Conservation (phyloP, 192 early-diverging fungal species). For the Coemansia asiatica region DNA sequence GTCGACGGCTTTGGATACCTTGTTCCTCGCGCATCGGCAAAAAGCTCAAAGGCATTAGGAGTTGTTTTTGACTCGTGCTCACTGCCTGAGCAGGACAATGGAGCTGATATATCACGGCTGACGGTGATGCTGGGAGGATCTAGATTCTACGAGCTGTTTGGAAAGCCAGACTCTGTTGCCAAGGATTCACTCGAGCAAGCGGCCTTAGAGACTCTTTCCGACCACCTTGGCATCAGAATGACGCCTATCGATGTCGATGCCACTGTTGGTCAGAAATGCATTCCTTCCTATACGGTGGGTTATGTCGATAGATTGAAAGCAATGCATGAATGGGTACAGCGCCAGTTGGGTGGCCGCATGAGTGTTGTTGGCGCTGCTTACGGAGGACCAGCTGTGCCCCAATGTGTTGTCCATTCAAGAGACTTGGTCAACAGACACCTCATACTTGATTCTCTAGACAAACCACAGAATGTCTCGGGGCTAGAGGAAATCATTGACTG, state of each 20-base stretch:
- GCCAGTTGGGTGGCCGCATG: slow-evolving; percentile 58
- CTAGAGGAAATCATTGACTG: slow-evolving; percentile 37
- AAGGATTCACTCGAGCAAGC: slow-evolving; percentile 29
- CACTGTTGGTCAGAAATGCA: slow-evolving; percentile 70
- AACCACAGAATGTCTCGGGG: slow-evolving; percentile 36
- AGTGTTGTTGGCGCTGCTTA: slow-evolving; percentile 81
- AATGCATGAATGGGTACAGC: slow-evolving; percentile 61
- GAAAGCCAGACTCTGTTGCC: slow-evolving; percentile 19
- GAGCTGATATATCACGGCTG: slow-evolving; percentile 51
- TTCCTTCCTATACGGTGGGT: slow-evolving; percentile 87
- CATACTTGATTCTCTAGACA: slow-evolving; percentile 37
- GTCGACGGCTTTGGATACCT: slow-evolving; percentile 91
- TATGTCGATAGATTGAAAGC: slow-evolving; percentile 66
- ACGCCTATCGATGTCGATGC: slow-evolving; percentile 56
- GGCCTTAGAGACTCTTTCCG: slow-evolving; percentile 61
- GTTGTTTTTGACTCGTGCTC: slow-evolving; percentile 86
- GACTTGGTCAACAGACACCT: slow-evolving; percentile 61
- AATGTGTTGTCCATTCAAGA: slow-evolving; percentile 70
- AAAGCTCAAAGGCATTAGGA: slow-evolving; percentile 63
- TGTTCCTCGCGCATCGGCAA: slow-evolving; percentile 65
- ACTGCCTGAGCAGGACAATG: slow-evolving; percentile 65
- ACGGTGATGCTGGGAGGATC: slow-evolving; percentile 94
- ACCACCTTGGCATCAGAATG: slow-evolving; percentile 60
- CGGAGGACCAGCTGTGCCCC: slow-evolving; percentile 81
- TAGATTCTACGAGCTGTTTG: slow-evolving; percentile 64